Conservation (phyloP, 2,329 filamentous ascomycete species). For the Geosmithia morbida region DNA sequence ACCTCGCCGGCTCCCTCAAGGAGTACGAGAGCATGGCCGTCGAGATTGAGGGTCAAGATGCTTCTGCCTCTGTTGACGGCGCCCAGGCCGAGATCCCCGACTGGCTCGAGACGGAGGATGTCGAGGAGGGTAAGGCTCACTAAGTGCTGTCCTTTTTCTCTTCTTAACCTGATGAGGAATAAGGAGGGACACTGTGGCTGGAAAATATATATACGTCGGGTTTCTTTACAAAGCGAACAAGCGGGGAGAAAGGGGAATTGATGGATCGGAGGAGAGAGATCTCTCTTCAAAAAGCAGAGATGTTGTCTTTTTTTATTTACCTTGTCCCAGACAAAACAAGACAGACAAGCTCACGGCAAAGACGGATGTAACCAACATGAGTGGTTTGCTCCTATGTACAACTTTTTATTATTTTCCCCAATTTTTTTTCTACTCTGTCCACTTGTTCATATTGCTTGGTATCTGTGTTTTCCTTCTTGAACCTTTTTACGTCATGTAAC, state of each 20-base stretch:
- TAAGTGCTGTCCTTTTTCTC: constrained; percentile 16
- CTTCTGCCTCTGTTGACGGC: constrained; percentile 40
- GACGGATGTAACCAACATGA: neutral
- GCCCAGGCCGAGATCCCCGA: constrained; percentile 43
- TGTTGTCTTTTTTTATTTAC: too few species aligned
- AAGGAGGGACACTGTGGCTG: neutral
- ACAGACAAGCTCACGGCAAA: neutral
- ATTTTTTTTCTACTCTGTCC: neutral
- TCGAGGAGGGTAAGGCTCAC: constrained; percentile 35
- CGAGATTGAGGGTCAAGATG: constrained; percentile 81
- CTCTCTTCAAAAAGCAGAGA: too few species aligned
- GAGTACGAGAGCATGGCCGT: constrained; percentile 90
- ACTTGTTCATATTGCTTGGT: neutral
- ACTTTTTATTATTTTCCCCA: too few species aligned
- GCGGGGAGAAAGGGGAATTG: too few species aligned
- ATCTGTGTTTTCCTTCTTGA: too few species aligned
- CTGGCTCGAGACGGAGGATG: constrained; percentile 77
- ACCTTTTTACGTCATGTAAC: too few species aligned
- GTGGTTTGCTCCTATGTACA: neutral
- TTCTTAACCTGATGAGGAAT: neutral
- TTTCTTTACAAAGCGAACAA: neutral
- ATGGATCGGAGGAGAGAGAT: too few species aligned
- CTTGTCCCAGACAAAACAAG: too few species aligned
- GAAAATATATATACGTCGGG: neutral
- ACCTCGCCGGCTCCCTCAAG: constrained; percentile 82